Evolutionary conservation across 140 eudicot genomes (phyloP).

Genomic region (Oenanthe javanica): DNA sequence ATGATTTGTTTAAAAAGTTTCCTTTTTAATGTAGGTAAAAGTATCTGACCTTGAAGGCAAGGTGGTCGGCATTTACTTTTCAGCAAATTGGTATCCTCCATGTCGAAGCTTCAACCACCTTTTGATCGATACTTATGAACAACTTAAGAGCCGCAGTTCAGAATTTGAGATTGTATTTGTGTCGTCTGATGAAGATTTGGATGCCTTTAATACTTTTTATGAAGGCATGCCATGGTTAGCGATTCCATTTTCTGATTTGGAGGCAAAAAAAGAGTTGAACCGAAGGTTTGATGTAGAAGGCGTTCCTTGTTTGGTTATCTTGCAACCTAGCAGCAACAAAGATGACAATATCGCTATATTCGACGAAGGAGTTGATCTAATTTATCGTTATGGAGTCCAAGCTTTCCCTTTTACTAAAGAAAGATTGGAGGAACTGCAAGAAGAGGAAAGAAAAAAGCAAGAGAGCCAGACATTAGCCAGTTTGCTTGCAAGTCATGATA

Average conservation of each 20-base stretch:
- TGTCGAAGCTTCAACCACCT: conserved; percentile 56
- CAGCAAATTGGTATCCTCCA: conserved; percentile 77
- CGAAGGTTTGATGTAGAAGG: conserved; percentile 59
- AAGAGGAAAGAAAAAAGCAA: conserved; percentile 48
- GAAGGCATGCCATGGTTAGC: conserved; percentile 88
- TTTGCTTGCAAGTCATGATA: conserved; percentile 40
- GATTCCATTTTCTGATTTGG: conserved; percentile 73
- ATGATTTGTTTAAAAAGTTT: not conserved
- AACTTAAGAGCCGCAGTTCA: conserved; percentile 30
- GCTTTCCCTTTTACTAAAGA: conserved; percentile 66
- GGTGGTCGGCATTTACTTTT: conserved; percentile 65
- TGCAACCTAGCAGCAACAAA: conserved; percentile 40
- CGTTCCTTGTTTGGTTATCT: conserved; percentile 60
- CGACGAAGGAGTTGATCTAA: conserved; percentile 60
- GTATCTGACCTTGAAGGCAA: conserved; percentile 74
- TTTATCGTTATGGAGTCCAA: conserved; percentile 53
- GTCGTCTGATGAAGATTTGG: conserved; percentile 72
- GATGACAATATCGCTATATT: conserved; percentile 5
- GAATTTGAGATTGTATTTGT: conserved; percentile 69
- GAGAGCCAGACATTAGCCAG: conserved; percentile 52
- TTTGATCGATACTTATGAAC: conserved; percentile 41
- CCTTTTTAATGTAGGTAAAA: conserved; percentile 39
- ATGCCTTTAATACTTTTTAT: conserved; percentile 47
- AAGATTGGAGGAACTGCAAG: conserved; percentile 53
- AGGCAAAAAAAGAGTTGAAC: conserved; percentile 43